Base-by-base conservation (phyloP, 306 rosid species). In the Ormosia emarginata region DNA sequence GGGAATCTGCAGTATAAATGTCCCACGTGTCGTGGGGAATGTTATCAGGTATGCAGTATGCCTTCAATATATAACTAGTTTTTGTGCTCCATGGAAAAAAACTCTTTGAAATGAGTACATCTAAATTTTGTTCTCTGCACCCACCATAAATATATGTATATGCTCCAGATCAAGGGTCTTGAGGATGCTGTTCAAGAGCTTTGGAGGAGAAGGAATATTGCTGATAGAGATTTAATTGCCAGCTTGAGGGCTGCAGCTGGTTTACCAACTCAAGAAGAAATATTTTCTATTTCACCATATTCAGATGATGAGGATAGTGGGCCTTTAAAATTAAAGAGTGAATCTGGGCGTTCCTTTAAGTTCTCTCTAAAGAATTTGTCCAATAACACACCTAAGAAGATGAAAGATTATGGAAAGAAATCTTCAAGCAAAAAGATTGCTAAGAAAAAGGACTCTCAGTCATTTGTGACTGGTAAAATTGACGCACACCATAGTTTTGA, bases 101-200 rank as follows among this genome's bases (percentile, higher is more conserved):
- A 6, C 17, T 41, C 30, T 37, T 47, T 36, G 59, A 17, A 29
- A 36, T 71, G 71, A 8, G 41, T 74, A 67, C 79, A 56, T 30
- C 62, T 74, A 10, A 46, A 56, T 74, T 74, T 72, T 79, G 11
- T 46, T 81, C 57, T 59, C 41, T 44, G 43, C 63, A 62, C 81
- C 10, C 50, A 59, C 41, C 33, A 14, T 72, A 24, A 40, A 49
- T 62, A 58, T 33, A 44, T 61, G 39, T 63, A 47, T 69, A 62
- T 15, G 58, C 71, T 67, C 67, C 82, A 96, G 99, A 93, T 96
- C 79, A 86, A 91, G 90, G 89, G 87, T 89, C 91, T 91, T 33
- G 99, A 93, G 80, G 98, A 96, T 89, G 99, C 99, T 59, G 96
- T 91, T 62, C 92, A 88, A 85, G 98, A 96, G 89, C 95, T 96